These are phyloP conservation scores for Fusarium praegraminearum DNA, from an alignment of 2,329 filamentous ascomycete genomes.

Conservation along the genomic window DNA sequence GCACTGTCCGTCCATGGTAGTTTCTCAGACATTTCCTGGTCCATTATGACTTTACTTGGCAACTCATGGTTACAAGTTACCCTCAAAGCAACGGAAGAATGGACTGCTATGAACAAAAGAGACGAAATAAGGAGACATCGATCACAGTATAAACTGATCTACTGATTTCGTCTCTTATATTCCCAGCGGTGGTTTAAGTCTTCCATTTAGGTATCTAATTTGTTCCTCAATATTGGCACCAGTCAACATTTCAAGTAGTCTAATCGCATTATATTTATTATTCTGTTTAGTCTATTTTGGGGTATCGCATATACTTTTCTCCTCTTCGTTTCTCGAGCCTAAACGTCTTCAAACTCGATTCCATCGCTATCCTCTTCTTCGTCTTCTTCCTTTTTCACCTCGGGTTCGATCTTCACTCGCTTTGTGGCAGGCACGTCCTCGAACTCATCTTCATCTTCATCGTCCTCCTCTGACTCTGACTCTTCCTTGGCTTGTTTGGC, in stretches of 20 bases:
- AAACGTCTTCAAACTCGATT: slow-evolving; percentile 72
- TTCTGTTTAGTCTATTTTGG: background rate
- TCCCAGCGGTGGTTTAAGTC: too few species aligned
- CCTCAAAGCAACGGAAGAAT: too few species aligned
- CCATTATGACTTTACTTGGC: too few species aligned
- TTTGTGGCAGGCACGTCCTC: slow-evolving; percentile 67
- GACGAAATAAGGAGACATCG: too few species aligned
- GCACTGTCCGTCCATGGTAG: background rate
- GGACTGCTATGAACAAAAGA: too few species aligned
- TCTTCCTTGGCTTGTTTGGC: slow-evolving; percentile 54
- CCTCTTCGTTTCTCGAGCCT: background rate
- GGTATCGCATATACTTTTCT: background rate
- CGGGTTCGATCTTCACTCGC: slow-evolving; percentile 69
- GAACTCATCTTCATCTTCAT: slow-evolving; percentile 58
- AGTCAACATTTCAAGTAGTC: too few species aligned
- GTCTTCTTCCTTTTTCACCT: slow-evolving; percentile 51
- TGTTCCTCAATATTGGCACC: too few species aligned
- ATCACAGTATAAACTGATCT: too few species aligned
- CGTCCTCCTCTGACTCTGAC: slow-evolving; percentile 57
- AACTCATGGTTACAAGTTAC: too few species aligned
- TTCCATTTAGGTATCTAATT: too few species aligned
- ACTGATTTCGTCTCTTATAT: too few species aligned
- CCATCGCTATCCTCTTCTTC: slow-evolving; percentile 60
- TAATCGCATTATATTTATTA: background rate
- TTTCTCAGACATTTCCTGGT: too few species aligned